phyloP scores from a whole-genome alignment of 352 stramenopile genomes.

The Globisporangium barbulae region DNA sequence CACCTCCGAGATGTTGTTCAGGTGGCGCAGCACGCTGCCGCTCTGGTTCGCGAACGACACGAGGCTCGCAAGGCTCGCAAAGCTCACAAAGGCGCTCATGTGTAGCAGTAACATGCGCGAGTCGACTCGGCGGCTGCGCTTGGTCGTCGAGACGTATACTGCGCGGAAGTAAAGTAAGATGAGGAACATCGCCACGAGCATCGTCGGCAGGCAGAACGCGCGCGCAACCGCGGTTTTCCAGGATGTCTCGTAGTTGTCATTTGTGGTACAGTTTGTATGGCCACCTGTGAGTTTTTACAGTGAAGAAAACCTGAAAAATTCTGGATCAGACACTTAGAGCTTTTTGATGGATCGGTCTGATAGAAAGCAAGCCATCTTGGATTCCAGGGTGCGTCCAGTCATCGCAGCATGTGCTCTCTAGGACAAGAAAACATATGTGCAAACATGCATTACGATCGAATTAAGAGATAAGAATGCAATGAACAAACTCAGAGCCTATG shows the following conservation, averaged over 20 bases:
- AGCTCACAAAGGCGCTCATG: conserved; percentile 10
- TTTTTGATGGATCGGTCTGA: too few species aligned
- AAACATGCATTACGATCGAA: too few species aligned
- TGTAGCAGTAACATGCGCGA: conserved; percentile 10
- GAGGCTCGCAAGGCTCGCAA: conserved; percentile 14
- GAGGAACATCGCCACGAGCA: conserved; percentile 19
- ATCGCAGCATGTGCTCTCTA: too few species aligned
- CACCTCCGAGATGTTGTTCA: conserved; percentile 22
- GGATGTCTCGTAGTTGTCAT: not conserved
- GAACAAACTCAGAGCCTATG: too few species aligned
- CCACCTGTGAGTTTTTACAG: too few species aligned
- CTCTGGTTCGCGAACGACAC: conserved; percentile 17
- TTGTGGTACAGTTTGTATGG: too few species aligned
- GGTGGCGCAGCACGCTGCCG: conserved; percentile 4
- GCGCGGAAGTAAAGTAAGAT: conserved; percentile 19
- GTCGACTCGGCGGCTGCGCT: conserved; percentile 7
- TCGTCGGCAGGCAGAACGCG: conserved; percentile 17
- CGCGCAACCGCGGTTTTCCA: conserved; percentile 3
- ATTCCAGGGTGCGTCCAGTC: too few species aligned
- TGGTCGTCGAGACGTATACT: conserved; percentile 11
- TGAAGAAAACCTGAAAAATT: too few species aligned
- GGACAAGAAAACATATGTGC: too few species aligned
- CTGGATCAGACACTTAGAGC: too few species aligned
- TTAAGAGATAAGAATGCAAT: too few species aligned
- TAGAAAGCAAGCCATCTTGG: too few species aligned